These are phyloP conservation scores for Paxillus ammoniavirescens DNA, from an alignment of 768 basidiomycete species.

Conservation along the genomic window DNA sequence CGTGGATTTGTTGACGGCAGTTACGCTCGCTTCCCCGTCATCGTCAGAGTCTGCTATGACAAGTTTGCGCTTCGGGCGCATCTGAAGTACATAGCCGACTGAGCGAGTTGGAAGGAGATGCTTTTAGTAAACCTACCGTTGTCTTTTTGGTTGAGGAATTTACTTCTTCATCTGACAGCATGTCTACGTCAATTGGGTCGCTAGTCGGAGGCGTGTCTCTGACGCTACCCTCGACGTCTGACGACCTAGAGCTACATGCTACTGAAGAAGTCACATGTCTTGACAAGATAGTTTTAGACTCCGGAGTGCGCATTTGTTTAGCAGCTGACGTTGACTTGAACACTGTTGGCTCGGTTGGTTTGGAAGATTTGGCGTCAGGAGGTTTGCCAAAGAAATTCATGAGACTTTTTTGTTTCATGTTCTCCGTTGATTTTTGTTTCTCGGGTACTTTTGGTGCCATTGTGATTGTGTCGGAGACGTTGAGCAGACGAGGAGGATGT, in stretches of 20 bases:
- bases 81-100: slow-evolving; percentile 23
- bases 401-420: slow-evolving; percentile 70
- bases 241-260: slow-evolving; percentile 40
- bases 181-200: slow-evolving; percentile 75
- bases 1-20: slow-evolving; percentile 7
- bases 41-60: slow-evolving; percentile 71
- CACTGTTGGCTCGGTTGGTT: background rate
- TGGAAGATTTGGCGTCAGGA: slow-evolving; percentile 17
- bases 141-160: slow-evolving; percentile 33
- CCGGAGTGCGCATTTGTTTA: slow-evolving; percentile 39
- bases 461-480: slow-evolving; percentile 10
- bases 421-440: slow-evolving; percentile 39
- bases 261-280: slow-evolving; percentile 38
- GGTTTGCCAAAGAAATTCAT: slow-evolving; percentile 61
- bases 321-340: slow-evolving; percentile 18
- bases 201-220: slow-evolving; percentile 74
- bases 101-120: background rate
- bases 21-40: slow-evolving; percentile 34
- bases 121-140: slow-evolving; percentile 30
- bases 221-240: slow-evolving; percentile 46
- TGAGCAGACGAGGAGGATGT: background rate
- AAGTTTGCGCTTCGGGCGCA: slow-evolving; percentile 63
- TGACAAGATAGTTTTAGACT: slow-evolving; percentile 32
- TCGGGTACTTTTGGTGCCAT: slow-evolving; percentile 28
- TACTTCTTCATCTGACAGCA: slow-evolving; percentile 52